These are phyloP conservation scores for Bipolaris bicolor DNA, from an alignment of 2,329 filamentous ascomycete genomes.

Conservation along the genomic window DNA sequence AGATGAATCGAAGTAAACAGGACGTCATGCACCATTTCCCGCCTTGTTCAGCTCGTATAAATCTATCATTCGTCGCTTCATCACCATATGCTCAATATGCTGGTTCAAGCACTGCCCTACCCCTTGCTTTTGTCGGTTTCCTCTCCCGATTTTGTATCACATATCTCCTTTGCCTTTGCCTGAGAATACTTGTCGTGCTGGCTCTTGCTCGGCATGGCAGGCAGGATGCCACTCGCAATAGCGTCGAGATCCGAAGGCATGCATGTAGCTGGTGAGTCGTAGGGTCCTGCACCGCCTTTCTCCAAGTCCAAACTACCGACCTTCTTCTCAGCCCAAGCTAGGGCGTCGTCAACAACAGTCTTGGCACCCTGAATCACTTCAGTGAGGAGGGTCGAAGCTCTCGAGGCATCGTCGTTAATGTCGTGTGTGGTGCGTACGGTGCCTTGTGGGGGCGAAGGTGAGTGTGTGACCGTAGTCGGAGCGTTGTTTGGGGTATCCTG, in stretches of 20 bases:
- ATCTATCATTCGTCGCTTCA: background rate
- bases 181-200: background rate
- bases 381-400: conserved; percentile 25
- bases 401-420: conserved; percentile 14
- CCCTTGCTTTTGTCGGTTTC: background rate
- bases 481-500: background rate
- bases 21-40: background rate
- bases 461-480: background rate
- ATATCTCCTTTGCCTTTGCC: background rate
- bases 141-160: background rate
- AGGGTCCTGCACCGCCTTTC: conserved; percentile 39
- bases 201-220: conserved; percentile 23
- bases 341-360: conserved; percentile 25
- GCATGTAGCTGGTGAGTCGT: conserved; percentile 40
- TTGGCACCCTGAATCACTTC: conserved; percentile 28
- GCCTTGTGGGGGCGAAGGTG: conserved; percentile 17
- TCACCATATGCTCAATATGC: background rate
- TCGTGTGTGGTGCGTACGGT: conserved; percentile 17
- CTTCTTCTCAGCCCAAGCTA: conserved; percentile 39
- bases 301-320: conserved; percentile 27
- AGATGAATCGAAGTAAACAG: background rate
- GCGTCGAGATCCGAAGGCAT: conserved; percentile 43
- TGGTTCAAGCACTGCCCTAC: background rate
- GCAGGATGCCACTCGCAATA: conserved; percentile 39
- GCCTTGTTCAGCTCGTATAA: background rate